Evolutionary conservation across 169 alveolate genomes (phyloP), one percentile per base, ranked within the genome.

Genomic region (Plasmodium vinckei): DNA sequence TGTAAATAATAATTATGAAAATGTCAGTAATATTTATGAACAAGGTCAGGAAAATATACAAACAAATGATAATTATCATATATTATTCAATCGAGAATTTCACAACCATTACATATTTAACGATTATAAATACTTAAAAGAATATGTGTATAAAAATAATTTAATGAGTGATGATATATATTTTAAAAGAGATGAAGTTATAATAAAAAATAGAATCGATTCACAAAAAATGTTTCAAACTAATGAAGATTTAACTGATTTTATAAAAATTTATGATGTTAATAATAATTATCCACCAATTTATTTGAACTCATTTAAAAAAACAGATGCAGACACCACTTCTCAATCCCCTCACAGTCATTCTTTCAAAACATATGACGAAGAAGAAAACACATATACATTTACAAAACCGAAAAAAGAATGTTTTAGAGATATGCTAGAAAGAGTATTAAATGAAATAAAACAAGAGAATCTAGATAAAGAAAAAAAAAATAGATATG

Each of bases 111-210:
- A 75, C 59, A 61, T 75, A 61, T 75, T 75, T 53, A 75, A 60
- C 33, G 73, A 75, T 19, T 75, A 75, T 53, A 51, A 23, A 5
- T 75, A 61, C 17, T 15, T 75, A n/a, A 75, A 56, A 17, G 88
- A 75, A 39, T 75, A 75, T 47, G 88, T 75, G 0, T 75, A 75
- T 46, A 75, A 47, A 9, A 75, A 75, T 33, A 61, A 75, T 53
- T 47, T 75, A 61, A 21, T 51, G 15, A n/a, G 56, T 10, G 88
- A 75, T 47, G 88, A 75, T 75, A 75, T 75, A 75, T 75, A 61
- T 75, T 75, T 75, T 75, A 75, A 75, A 65, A 49, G 33, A 23
- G 73, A 75, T 61, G 46, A 75, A 61, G 7, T 23, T 3, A 54
- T n/a, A 23, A 23, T 51, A 9, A 61, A 67, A 61, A 46, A 49